Evolutionary conservation across 495 filamentous ascomycete genomes (phyloP).

Genomic region (Penicillium maclennaniae): DNA sequence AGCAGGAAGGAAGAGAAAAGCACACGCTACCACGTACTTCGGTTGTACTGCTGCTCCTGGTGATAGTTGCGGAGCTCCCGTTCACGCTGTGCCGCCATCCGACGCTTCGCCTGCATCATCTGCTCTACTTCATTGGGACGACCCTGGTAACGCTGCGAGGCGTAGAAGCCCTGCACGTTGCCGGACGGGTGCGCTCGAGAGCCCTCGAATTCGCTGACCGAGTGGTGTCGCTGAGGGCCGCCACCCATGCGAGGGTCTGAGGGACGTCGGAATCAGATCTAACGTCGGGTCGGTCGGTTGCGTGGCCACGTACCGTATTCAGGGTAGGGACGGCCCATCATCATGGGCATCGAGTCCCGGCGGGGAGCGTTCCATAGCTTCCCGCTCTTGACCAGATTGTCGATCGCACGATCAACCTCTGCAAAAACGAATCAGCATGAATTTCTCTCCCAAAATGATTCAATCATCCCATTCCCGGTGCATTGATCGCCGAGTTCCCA

Average conservation of each 20-base stretch:
- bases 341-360: slow-evolving; percentile 80
- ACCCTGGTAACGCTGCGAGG: slow-evolving; percentile 85
- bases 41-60: slow-evolving; percentile 99
- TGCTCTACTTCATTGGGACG: slow-evolving; percentile 95
- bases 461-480: neutral
- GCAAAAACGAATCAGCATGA: slow-evolving; percentile 8
- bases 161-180: slow-evolving; percentile 91
- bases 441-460: neutral
- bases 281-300: slow-evolving; percentile 9
- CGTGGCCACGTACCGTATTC: slow-evolving; percentile 48
- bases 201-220: slow-evolving; percentile 81
- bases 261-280: slow-evolving; percentile 17
- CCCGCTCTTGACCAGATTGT: slow-evolving; percentile 93
- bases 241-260: slow-evolving; percentile 50
- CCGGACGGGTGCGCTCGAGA: slow-evolving; percentile 66
- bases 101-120: slow-evolving; percentile 97
- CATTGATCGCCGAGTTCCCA: neutral
- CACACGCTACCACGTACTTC: slow-evolving; percentile 71
- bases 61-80: slow-evolving; percentile 99
- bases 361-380: slow-evolving; percentile 81
- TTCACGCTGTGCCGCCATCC: slow-evolving; percentile 97
- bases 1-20: slow-evolving; percentile 28
- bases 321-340: slow-evolving; percentile 60
- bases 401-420: slow-evolving; percentile 96
- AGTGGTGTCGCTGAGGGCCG: slow-evolving; percentile 67